These are phyloP conservation scores for Canariomyces notabilis DNA, from an alignment of 2,329 filamentous ascomycete genomes.

Conservation along the genomic window DNA sequence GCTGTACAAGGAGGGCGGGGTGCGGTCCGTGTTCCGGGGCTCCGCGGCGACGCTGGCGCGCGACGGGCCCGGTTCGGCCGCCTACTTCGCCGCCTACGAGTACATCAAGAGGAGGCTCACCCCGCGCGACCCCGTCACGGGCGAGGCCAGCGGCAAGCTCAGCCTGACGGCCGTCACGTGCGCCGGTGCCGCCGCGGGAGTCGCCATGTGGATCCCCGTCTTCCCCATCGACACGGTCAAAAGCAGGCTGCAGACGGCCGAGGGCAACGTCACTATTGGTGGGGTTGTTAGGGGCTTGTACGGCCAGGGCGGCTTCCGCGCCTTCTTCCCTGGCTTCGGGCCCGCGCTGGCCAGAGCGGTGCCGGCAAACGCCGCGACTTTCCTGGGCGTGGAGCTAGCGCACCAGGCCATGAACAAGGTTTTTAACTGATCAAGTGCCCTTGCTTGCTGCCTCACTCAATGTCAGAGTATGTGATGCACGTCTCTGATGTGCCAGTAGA, in stretches of 20 bases:
- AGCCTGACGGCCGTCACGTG: conserved; percentile 77
- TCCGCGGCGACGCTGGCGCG: conserved; percentile 85
- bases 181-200: conserved; percentile 83
- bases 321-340: conserved; percentile 96
- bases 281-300: conserved; percentile 82
- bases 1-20: conserved; percentile 84
- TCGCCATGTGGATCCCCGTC: conserved; percentile 99
- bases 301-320: conserved; percentile 72
- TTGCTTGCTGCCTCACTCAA: no score
- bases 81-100: conserved; percentile 97
- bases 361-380: conserved; percentile 94
- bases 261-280: conserved; percentile 74
- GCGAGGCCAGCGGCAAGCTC: conserved; percentile 69
- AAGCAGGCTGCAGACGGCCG: conserved; percentile 84
- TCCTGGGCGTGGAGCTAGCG: conserved; percentile 78
- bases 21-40: conserved; percentile 89
- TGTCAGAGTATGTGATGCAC: no score
- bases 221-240: conserved; percentile 98
- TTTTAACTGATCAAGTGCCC: conserved; percentile 44
- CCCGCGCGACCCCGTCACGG: conserved; percentile 69
- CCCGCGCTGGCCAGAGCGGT: conserved; percentile 89
- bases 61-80: conserved; percentile 87
- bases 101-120: conserved; percentile 85
- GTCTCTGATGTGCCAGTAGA: no score
- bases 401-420: conserved; percentile 77